Percentiles rank a stretch among this genome's conserved stretches.
phyloP scores from a whole-genome alignment of 2,329 filamentous ascomycete species.

The Clarireedia monteithiana region DNA sequence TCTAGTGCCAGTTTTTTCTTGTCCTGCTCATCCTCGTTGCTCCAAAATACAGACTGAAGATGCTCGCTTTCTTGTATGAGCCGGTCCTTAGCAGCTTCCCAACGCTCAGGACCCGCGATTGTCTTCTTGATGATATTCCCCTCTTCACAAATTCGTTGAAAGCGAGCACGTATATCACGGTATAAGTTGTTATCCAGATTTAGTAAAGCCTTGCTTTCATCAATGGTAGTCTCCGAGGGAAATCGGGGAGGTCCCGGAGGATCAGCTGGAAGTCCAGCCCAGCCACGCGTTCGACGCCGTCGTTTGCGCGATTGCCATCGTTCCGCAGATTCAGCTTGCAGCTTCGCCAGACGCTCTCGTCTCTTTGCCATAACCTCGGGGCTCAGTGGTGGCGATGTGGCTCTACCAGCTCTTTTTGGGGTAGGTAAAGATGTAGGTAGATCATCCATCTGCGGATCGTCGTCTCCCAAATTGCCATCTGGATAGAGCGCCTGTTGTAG shows the following conservation, averaged over 20 bases:
- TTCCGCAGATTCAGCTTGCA: slow-evolving; percentile 53
- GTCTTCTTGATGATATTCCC: slow-evolving; percentile 68
- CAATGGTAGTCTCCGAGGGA: slow-evolving; percentile 74
- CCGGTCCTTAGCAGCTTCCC: slow-evolving; percentile 62
- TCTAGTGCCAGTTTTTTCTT: slow-evolving; percentile 64
- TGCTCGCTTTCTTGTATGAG: slow-evolving; percentile 58
- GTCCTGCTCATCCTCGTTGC: slow-evolving; percentile 49
- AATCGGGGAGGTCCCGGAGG: slow-evolving; percentile 64
- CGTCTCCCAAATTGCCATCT: slow-evolving; percentile 23
- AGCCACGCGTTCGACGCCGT: slow-evolving; percentile 59
- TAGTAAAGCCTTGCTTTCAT: slow-evolving; percentile 67
- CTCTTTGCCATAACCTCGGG: slow-evolving; percentile 43
- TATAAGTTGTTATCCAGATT: slow-evolving; percentile 57
- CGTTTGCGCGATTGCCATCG: slow-evolving; percentile 57
- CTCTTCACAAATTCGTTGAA: slow-evolving; percentile 62
- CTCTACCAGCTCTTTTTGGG: slow-evolving; percentile 9
- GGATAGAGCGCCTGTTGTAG: slow-evolving; percentile 29
- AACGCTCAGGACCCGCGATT: slow-evolving; percentile 61
- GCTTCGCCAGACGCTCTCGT: slow-evolving; percentile 43
- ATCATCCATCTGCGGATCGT: slow-evolving; percentile 23
- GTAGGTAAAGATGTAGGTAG: slow-evolving; percentile 11
- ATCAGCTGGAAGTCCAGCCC: slow-evolving; percentile 60
- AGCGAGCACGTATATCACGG: slow-evolving; percentile 55
- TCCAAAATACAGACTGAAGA: slow-evolving; percentile 54
- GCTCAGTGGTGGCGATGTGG: slow-evolving; percentile 31